Evolutionary conservation across 2,329 filamentous ascomycete species (phyloP).

Genomic region (Aspergillus proliferans): DNA sequence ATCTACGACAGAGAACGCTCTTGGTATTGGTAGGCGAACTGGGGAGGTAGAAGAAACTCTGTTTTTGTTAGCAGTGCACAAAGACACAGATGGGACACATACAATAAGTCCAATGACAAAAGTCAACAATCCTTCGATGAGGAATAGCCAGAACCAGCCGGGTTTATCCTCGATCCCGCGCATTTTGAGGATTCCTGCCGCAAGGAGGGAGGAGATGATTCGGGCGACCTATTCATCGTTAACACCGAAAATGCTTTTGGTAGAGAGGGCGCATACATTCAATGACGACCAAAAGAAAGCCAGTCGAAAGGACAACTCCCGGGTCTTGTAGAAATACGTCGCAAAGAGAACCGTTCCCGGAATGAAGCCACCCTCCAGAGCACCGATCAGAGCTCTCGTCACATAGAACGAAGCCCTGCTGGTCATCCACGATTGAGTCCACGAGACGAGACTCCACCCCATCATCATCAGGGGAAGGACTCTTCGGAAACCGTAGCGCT

Average conservation of each 20-base stretch:
- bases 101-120: slow-evolving; percentile 34
- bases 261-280: slow-evolving; percentile 15
- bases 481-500: slow-evolving; percentile 41
- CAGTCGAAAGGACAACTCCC: slow-evolving; percentile 37
- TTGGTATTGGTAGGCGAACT: slow-evolving; percentile 23
- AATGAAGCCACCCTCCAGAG: slow-evolving; percentile 33
- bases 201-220: slow-evolving; percentile 33
- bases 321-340: slow-evolving; percentile 38
- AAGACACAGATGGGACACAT: slow-evolving; percentile 23
- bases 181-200: slow-evolving; percentile 38
- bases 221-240: slow-evolving; percentile 17
- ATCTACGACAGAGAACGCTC: slow-evolving; percentile 13
- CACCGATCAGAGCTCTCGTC: slow-evolving; percentile 35
- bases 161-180: slow-evolving; percentile 34
- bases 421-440: slow-evolving; percentile 29
- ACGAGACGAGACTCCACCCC: slow-evolving; percentile 39
- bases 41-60: slow-evolving; percentile 24
- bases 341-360: slow-evolving; percentile 36
- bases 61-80: slow-evolving; percentile 15
- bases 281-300: slow-evolving; percentile 40
- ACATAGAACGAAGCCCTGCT: slow-evolving; percentile 31
- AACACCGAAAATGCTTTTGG: background rate
- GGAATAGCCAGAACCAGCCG: slow-evolving; percentile 40
- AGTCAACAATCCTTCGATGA: slow-evolving; percentile 42
- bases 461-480: slow-evolving; percentile 43